These are phyloP conservation scores for Guyanaporus albipodus DNA, from an alignment of 768 basidiomycete species.

Conservation along the genomic window DNA sequence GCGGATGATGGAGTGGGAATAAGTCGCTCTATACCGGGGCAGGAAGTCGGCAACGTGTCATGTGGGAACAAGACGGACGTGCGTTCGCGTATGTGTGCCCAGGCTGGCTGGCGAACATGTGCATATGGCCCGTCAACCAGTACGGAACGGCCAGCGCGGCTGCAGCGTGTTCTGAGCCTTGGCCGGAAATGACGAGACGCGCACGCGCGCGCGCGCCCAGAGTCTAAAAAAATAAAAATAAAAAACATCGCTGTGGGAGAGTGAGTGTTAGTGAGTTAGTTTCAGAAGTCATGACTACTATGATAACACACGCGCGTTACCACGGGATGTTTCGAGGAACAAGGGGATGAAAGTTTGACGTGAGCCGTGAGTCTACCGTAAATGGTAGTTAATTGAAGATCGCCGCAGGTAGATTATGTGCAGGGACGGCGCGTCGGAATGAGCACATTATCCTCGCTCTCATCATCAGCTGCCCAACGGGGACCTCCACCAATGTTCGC, in stretches of 20 bases:
- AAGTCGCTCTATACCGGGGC: conserved; percentile 4
- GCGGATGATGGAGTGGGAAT: conserved; percentile 10
- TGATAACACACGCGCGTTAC: no score
- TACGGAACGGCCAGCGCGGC: conserved; percentile 12
- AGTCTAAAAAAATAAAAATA: not conserved
- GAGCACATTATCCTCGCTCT: not conserved
- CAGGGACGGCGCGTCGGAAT: conserved; percentile 8
- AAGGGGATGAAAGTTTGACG: not conserved
- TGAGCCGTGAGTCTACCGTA: conserved; percentile 11
- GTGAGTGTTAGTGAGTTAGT: not conserved
- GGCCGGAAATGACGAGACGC: conserved; percentile 17
- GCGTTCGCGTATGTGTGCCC: conserved; percentile 9
- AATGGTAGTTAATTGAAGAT: conserved; percentile 19
- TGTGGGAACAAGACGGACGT: conserved; percentile 12
- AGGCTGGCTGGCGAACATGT: conserved; percentile 13
- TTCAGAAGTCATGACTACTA: not conserved
- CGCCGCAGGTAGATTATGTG: conserved; percentile 11
- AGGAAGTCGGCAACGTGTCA: conserved; percentile 7
- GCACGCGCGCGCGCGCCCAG: no score
- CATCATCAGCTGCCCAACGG: not conserved
- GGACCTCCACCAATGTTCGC: conserved; percentile 5
- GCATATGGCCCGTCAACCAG: conserved; percentile 10
- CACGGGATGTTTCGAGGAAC: conserved; percentile 11
- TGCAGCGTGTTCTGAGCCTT: conserved; percentile 8
- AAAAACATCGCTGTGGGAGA: not conserved